Evolutionary conservation across 495 filamentous ascomycete species (phyloP), one percentile per base, ranked within the genome.

Genomic region (Jackrogersella minutella): DNA sequence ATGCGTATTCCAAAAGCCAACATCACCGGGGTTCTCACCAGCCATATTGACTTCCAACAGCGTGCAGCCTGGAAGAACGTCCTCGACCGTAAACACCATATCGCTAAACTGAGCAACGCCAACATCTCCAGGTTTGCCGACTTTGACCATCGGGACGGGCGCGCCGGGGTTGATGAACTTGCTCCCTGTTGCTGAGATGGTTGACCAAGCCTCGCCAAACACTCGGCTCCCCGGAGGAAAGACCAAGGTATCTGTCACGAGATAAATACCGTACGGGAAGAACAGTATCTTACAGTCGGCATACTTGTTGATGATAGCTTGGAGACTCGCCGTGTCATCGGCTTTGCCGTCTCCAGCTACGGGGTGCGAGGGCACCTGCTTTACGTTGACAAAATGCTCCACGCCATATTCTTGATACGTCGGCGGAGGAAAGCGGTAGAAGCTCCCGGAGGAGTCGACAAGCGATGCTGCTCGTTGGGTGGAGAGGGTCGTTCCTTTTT

Each of bases 41-140:
- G 44, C 44, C 44, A 47, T 47, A 24, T 47, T 47, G 13, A 47
- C 44, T 30, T 47, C 44, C 22, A 47, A 47, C 8, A 47, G 44
- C 11, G 22, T 47, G 22, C 44, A 47, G 16, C 44, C 44, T 30
- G 44, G 44, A 28, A 47, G 44, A 16, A 47, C 13, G 16, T 47
- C 22, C 24, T 47, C 44, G 22, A 47, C 44, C 0, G 44, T 47
- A 47, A 47, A 47, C 1, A 47, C 0, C 11, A 47, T 30, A 13
- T 47, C 44, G 24, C 24, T 47, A 9, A 47, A 47, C 5, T 47
- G 44, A 5, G 44, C 44, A 6, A 47, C 13, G 2, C 44, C 44
- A 24, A 30, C 24, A 13, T 47, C 44, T 30, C 44, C 44, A 30
- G 22, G 2, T 7, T 47, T 24, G 13, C 44, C 44, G 21, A 47